A percentile compares a stretch with the other conserved stretches of the same genome.
These are phyloP conservation scores for Penstemon davidsonii DNA, from an alignment of 257 asterid species.

Conservation along the genomic window DNA sequence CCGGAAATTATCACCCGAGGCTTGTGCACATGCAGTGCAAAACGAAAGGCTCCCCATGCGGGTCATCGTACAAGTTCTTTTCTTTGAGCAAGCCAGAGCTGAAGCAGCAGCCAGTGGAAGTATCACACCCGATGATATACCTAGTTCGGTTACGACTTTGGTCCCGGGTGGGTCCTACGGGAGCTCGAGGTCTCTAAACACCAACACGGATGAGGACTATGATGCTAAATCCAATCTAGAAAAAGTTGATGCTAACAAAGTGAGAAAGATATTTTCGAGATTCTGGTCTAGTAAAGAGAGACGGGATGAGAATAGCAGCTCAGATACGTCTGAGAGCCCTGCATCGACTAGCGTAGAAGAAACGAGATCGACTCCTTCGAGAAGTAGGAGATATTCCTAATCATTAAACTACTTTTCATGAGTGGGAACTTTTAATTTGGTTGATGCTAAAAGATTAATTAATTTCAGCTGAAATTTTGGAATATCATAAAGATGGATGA, in stretches of 20 bases:
- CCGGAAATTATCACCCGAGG: constrained; percentile 70
- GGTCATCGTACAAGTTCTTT: constrained; percentile 74
- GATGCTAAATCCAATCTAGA: constrained; percentile 45
- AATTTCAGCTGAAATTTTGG: constrained; percentile 25
- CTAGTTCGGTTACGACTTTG: constrained; percentile 44
- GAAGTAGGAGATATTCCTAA: constrained; percentile 56
- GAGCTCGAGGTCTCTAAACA: constrained; percentile 77
- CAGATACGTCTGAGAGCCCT: constrained; percentile 81
- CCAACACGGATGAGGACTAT: constrained; percentile 85
- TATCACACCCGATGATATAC: constrained; percentile 44
- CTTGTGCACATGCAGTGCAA: constrained; percentile 78
- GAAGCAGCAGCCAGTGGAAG: constrained; percentile 45
- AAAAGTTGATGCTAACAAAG: constrained; percentile 46
- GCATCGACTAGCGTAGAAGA: constrained; percentile 76
- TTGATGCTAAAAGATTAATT: background rate
- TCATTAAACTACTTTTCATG: constrained; percentile 25
- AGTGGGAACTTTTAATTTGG: too few species aligned
- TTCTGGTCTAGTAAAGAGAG: constrained; percentile 83
- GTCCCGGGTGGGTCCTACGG: constrained; percentile 60
- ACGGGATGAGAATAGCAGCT: constrained; percentile 71
- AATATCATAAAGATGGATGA: background rate
- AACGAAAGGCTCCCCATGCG: constrained; percentile 82
- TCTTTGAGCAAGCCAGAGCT: constrained; percentile 73
- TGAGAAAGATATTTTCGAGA: constrained; percentile 57
- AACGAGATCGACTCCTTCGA: constrained; percentile 58